A percentile compares a stretch with the other conserved stretches of the same genome.
phyloP scores from a whole-genome alignment of 768 basidiomycete species.

The Kwoniella mangroviensis region DNA sequence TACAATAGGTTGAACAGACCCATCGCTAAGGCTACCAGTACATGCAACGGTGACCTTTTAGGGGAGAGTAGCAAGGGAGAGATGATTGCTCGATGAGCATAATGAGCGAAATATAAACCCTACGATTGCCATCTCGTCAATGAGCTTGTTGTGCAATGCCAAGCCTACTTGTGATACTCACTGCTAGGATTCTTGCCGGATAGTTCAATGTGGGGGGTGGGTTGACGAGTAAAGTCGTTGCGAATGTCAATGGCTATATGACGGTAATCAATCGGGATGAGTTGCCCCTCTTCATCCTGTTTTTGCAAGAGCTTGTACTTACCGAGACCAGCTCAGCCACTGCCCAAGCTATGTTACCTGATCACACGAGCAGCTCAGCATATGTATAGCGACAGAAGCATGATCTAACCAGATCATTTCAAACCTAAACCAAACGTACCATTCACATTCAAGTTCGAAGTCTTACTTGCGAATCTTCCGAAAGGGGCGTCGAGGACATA shows the following conservation, averaged over 20 bases:
- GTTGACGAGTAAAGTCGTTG: slow-evolving; percentile 31
- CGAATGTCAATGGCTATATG: slow-evolving; percentile 46
- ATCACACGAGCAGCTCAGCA: not conserved
- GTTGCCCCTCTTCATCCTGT: not conserved
- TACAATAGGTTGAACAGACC: slow-evolving; percentile 74
- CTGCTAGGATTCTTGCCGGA: slow-evolving; percentile 31
- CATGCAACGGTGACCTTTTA: slow-evolving; percentile 74
- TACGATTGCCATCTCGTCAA: not conserved
- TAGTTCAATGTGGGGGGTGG: slow-evolving; percentile 20
- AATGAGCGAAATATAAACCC: slow-evolving; percentile 72
- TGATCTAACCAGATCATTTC: too few relatives aligned
- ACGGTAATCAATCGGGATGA: not conserved
- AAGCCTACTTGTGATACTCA: slow-evolving; percentile 15
- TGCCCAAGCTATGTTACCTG: slow-evolving; percentile 55
- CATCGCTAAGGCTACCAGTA: slow-evolving; percentile 66
- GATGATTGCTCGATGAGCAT: slow-evolving; percentile 78
- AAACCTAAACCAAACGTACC: slow-evolving; percentile 53
- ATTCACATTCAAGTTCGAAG: slow-evolving; percentile 64
- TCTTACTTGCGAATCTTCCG: slow-evolving; percentile 70
- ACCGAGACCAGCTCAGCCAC: slow-evolving; percentile 54
- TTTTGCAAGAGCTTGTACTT: slow-evolving; percentile 12
- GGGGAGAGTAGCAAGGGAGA: slow-evolving; percentile 77
- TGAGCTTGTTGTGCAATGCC: not conserved
- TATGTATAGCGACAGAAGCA: not conserved
- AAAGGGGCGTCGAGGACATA: slow-evolving; percentile 76